phyloP scores from a whole-genome alignment of 1,284 basidiomycete species.

The Ganoderma resinaceum region DNA sequence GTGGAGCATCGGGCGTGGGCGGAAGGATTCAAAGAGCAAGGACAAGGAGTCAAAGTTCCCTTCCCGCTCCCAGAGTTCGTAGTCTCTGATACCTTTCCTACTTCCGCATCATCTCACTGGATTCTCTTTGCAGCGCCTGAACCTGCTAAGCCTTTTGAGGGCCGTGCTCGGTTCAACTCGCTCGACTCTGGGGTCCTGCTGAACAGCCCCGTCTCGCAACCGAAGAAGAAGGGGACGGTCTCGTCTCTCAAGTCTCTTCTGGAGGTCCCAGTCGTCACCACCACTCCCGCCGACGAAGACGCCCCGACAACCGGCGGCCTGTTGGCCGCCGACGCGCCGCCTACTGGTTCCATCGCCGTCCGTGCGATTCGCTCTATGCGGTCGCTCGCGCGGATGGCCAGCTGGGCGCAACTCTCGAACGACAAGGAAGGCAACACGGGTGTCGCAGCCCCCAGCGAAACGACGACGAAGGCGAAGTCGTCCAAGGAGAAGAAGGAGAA shows the following conservation, averaged over 20 bases:
- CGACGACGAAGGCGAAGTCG: constrained; percentile 31
- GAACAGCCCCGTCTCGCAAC: constrained; percentile 29
- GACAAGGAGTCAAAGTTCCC: constrained; percentile 50
- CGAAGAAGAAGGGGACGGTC: constrained; percentile 26
- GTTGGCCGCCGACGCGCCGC: constrained; percentile 41
- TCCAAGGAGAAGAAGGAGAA: constrained; percentile 37
- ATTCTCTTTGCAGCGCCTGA: constrained; percentile 49
- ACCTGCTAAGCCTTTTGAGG: constrained; percentile 44
- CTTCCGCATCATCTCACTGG: neutral
- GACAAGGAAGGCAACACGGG: constrained; percentile 44
- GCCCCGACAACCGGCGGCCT: constrained; percentile 46
- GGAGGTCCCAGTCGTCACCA: constrained; percentile 11
- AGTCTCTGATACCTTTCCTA: constrained; percentile 1
- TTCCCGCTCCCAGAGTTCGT: constrained; percentile 54
- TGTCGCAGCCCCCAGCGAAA: constrained; percentile 15
- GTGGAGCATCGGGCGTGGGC: constrained; percentile 79
- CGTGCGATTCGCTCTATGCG: constrained; percentile 79
- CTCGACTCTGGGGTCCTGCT: constrained; percentile 67
- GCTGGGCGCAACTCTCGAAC: constrained; percentile 66
- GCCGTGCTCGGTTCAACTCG: constrained; percentile 65
- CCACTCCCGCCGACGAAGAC: constrained; percentile 17
- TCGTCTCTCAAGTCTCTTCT: constrained; percentile 25
- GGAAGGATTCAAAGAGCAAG: constrained; percentile 64
- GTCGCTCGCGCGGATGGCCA: constrained; percentile 72
- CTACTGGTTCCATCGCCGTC: constrained; percentile 70